A percentile compares a stretch with the other conserved stretches of the same genome.
Evolutionary conservation across 2,329 filamentous ascomycete genomes (phyloP).

Genomic region (Alternaria gansuensis): DNA sequence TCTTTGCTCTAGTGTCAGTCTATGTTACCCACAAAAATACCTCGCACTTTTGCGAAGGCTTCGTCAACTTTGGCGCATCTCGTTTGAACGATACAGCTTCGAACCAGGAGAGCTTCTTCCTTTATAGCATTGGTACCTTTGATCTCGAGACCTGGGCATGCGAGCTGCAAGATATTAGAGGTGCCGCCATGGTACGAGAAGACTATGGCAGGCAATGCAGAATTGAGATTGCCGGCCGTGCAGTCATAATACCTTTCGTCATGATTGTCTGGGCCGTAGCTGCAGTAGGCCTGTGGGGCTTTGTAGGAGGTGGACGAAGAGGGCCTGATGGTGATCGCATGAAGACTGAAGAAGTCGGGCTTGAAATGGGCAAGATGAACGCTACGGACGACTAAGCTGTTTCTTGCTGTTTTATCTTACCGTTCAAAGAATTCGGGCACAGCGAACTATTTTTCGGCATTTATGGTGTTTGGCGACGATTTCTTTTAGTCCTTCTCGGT

Average conservation of each 20-base stretch:
- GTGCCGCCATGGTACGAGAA: conserved; percentile 37
- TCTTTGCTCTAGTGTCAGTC: conserved; percentile 45
- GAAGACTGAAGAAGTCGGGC: conserved; percentile 40
- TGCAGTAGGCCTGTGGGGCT: conserved; percentile 33
- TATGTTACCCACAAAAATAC: conserved; percentile 43
- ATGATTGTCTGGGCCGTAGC: conserved; percentile 33
- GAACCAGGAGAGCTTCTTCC: conserved; percentile 24
- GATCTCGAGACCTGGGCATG: conserved; percentile 51
- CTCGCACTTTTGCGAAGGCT: conserved; percentile 39
- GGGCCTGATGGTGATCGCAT: conserved; percentile 34
- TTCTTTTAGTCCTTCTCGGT: not conserved
- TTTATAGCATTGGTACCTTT: conserved; percentile 48
- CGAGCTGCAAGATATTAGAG: conserved; percentile 36
- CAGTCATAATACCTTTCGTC: conserved; percentile 44
- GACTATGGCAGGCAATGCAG: conserved; percentile 44
- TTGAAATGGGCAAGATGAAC: conserved; percentile 45
- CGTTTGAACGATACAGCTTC: conserved; percentile 25
- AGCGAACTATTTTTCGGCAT: not conserved
- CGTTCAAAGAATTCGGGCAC: not conserved
- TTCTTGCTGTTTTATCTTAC: too few relatives aligned
- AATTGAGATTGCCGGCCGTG: conserved; percentile 42
- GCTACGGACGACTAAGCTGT: conserved; percentile 13
- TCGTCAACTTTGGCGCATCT: conserved; percentile 38
- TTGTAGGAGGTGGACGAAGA: conserved; percentile 34
- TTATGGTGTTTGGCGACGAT: not conserved